Evolutionary conservation across 73 alveolate genomes (phyloP), one percentile per base, ranked within the genome.

Genomic region (Paraurostyla sp.): DNA sequence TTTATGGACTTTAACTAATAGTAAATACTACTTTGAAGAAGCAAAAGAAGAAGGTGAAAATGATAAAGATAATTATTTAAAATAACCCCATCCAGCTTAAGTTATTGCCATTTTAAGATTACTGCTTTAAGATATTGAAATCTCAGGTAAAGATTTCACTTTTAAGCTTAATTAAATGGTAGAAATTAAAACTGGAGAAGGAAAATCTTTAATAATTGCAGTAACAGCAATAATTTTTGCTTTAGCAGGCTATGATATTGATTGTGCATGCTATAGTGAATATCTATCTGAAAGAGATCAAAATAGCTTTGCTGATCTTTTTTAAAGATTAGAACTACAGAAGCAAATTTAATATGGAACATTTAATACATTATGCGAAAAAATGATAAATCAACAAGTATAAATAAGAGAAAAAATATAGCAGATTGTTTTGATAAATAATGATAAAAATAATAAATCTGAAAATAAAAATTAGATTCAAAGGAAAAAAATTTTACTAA

Each of bases 121-220:
- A n/a, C n/a, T n/a, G n/a, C n/a, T n/a, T n/a, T n/a, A n/a, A n/a
- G n/a, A n/a, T n/a, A n/a, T n/a, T n/a, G n/a, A n/a, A n/a, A n/a
- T n/a, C n/a, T n/a, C n/a, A n/a, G n/a, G n/a, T n/a, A n/a, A n/a
- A n/a, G n/a, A n/a, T n/a, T n/a, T n/a, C n/a, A n/a, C n/a, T n/a
- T n/a, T n/a, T n/a, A n/a, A n/a, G n/a, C n/a, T n/a, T n/a, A n/a
- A n/a, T n/a, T n/a, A 43, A 90, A 94, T 18, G 95, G 95, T 32
- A 94, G 87, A 50, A 94, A n/a, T n/a, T n/a, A n/a, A n/a, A n/a
- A n/a, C n/a, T n/a, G n/a, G n/a, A n/a, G n/a, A n/a, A n/a, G n/a
- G 95, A 49, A 90, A 90, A 81, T 71, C 92, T 7, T 56, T 90
- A 0, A 82, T 76, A 1, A 85, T 90, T 0, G 95, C 93, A 0